A percentile compares a stretch with the other conserved stretches of the same genome.
These are phyloP conservation scores for Lavandula angustifolia DNA, from an alignment of 257 asterid genomes.

Conservation along the genomic window DNA sequence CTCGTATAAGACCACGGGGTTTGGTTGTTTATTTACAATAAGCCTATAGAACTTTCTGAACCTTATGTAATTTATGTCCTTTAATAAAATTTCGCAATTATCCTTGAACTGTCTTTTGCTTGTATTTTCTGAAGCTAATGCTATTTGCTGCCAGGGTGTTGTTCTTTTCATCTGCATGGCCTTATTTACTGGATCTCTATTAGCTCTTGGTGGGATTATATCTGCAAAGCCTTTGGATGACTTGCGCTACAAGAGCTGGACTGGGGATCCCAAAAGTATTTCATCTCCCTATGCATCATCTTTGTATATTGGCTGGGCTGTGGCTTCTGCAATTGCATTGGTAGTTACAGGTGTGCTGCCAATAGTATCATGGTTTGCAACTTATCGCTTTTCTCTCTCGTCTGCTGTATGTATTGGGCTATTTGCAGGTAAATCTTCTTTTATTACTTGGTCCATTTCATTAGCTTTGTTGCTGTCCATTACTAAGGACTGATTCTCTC, in stretches of 20 bases:
- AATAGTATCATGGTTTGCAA: slow-evolving; percentile 94
- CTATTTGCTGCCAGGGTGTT: slow-evolving; percentile 57
- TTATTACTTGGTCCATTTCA: slow-evolving; percentile 15
- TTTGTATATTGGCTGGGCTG: slow-evolving; percentile 91
- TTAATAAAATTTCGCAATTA: neutral
- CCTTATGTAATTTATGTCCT: neutral
- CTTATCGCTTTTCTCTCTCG: slow-evolving; percentile 87
- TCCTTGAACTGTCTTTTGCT: slow-evolving; percentile 19
- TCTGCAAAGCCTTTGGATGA: slow-evolving; percentile 97
- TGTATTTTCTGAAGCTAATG: slow-evolving; percentile 24
- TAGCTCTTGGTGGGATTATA: slow-evolving; percentile 91
- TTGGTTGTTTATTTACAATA: neutral
- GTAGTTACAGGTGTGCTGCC: slow-evolving; percentile 88
- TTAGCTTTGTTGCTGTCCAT: slow-evolving; percentile 23
- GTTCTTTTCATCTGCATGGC: slow-evolving; percentile 71
- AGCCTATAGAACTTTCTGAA: neutral
- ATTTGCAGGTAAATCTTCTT: slow-evolving; percentile 67
- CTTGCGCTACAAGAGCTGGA: slow-evolving; percentile 75
- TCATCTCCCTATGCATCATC: slow-evolving; percentile 95
- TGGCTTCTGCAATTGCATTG: slow-evolving; percentile 87
- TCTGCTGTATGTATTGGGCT: slow-evolving; percentile 85
- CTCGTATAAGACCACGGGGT: neutral
- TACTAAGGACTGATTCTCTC: slow-evolving; percentile 34
- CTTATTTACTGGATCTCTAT: slow-evolving; percentile 79
- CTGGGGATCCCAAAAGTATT: slow-evolving; percentile 60